Percentiles rank a stretch among this genome's conserved stretches.
Evolutionary conservation across 768 basidiomycete species (phyloP).

Genomic region (Tricholoma terreum): DNA sequence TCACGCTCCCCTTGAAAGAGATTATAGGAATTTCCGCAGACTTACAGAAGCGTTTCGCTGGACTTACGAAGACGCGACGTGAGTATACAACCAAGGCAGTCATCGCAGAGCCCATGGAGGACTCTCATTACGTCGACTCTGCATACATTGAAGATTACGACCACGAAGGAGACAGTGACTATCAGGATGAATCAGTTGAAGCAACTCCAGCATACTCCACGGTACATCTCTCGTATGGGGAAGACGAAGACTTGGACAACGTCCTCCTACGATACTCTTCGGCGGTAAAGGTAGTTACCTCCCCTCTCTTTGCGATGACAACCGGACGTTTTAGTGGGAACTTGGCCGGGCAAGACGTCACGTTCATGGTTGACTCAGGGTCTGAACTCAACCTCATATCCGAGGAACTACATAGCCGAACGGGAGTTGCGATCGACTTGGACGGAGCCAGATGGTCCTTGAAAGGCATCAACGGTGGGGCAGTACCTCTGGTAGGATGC

Average conservation of each 20-base stretch:
- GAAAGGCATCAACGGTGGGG: conserved; percentile 19
- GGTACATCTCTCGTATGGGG: not conserved
- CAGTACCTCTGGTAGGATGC: conserved; percentile 15
- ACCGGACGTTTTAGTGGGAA: conserved; percentile 10
- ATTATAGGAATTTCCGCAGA: not conserved
- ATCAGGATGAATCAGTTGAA: too few species aligned
- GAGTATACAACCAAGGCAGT: not conserved
- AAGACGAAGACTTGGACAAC: not conserved
- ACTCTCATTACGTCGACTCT: not conserved
- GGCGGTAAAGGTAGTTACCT: conserved; percentile 1
- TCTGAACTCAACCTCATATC: conserved; percentile 24
- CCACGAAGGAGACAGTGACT: not conserved
- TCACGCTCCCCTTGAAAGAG: not conserved
- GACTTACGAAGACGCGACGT: not conserved
- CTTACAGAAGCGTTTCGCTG: not conserved
- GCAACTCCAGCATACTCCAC: too few species aligned
- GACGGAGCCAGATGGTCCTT: conserved; percentile 25
- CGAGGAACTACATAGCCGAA: not conserved
- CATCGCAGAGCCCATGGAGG: not conserved
- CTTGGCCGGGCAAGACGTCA: conserved; percentile 7
- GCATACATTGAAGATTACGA: not conserved
- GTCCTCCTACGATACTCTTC: not conserved
- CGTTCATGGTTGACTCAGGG: conserved; percentile 20
- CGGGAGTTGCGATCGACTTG: conserved; percentile 10
- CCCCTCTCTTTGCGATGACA: conserved; percentile 11